phyloP scores from a whole-genome alignment of 805 yeast species.

The Schizosaccharomyces pombe region ASM294v3 CU329670.1:2176001-2176500 shows the following conservation, averaged over 20 bases:
- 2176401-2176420: too few species aligned
- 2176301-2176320: neutral
- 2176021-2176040: neutral
- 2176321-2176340: too few species aligned
- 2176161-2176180: neutral
- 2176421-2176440: too few species aligned
- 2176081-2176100: neutral
- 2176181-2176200: neutral
- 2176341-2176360: too few species aligned
- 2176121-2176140: neutral
- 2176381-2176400: too few species aligned
- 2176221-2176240: neutral
- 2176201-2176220: neutral
- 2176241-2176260: neutral
- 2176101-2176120: neutral
- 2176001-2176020: neutral
- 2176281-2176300: neutral
- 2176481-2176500: too few species aligned
- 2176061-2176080: neutral
- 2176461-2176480: too few species aligned
- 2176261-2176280: too few species aligned
- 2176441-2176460: too few species aligned
- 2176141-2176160: neutral
- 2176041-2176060: neutral
- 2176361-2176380: too few species aligned